Percentiles rank a stretch among this genome's conserved stretches.
Evolutionary conservation across 1,284 basidiomycete species (phyloP).

Genomic region (Apiotrichum gamsii): DNA sequence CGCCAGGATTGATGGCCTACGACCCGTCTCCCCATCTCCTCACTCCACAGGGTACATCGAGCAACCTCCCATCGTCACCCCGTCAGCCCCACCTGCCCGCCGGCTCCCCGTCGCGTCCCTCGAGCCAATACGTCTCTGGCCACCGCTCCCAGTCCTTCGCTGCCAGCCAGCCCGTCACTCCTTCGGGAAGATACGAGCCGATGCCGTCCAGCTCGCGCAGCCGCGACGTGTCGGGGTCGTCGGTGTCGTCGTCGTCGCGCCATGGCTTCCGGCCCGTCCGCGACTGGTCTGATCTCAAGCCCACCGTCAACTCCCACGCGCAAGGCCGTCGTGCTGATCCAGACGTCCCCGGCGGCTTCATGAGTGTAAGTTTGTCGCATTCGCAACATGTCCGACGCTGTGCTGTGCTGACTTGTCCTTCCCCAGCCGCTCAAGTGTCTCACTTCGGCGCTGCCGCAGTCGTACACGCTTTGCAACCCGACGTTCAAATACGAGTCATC

Average conservation of each 20-base stretch:
- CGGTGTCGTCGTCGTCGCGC: constrained; percentile 4
- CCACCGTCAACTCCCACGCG: constrained; percentile 29
- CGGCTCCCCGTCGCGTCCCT: neutral
- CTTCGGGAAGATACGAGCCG: constrained; percentile 16
- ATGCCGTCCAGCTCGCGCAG: neutral
- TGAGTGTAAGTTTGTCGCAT: constrained; percentile 44
- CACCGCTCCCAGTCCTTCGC: constrained; percentile 26
- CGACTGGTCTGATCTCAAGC: constrained; percentile 35
- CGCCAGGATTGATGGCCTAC: constrained; percentile 27
- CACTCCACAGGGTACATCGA: constrained; percentile 10
- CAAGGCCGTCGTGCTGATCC: constrained; percentile 43
- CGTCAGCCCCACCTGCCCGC: neutral
- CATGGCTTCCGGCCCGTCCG: constrained; percentile 38
- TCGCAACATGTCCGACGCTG: neutral
- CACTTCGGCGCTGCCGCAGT: constrained; percentile 77
- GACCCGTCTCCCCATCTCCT: constrained; percentile 21
- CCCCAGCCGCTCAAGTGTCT: constrained; percentile 75
- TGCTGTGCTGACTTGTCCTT: constrained; percentile 5
- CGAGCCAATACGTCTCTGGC: neutral
- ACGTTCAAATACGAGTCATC: constrained; percentile 85
- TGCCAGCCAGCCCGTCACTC: constrained; percentile 34
- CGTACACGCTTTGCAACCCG: constrained; percentile 86
- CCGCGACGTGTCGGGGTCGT: neutral
- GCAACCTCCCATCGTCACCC: constrained; percentile 8
- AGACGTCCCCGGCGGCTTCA: constrained; percentile 35